Percentiles rank a stretch among this genome's conserved stretches.
Evolutionary conservation across 2,329 filamentous ascomycete species (phyloP).

Genomic region (Neophaeococcomyces mojaviensis): DNA sequence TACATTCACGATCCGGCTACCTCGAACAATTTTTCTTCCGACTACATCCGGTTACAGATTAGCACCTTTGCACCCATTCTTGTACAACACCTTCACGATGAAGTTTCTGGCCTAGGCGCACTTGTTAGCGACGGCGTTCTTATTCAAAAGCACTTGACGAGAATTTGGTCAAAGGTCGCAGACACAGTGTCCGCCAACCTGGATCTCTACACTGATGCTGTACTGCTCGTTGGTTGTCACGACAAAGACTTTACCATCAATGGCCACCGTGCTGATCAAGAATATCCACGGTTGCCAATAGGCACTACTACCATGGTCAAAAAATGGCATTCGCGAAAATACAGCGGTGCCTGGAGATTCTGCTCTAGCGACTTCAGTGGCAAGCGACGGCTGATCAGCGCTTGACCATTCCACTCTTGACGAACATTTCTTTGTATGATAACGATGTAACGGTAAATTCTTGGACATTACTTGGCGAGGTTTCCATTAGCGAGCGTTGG

Average conservation of each 20-base stretch:
- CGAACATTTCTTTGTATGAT: not conserved
- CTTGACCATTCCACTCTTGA: not conserved
- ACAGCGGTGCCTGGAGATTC: constrained; percentile 19
- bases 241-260: constrained; percentile 21
- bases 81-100: constrained; percentile 24
- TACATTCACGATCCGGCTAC: constrained; percentile 2
- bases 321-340: constrained; percentile 16
- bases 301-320: constrained; percentile 12
- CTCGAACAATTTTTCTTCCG: not conserved
- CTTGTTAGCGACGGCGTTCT: constrained; percentile 14
- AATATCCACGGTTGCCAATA: constrained; percentile 8
- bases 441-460: too few species aligned
- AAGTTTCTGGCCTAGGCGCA: constrained; percentile 20
- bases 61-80: constrained; percentile 20
- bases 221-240: constrained; percentile 20
- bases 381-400: constrained; percentile 1
- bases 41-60: constrained; percentile 8
- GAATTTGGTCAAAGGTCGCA: constrained; percentile 20
- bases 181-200: constrained; percentile 11
- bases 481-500: too few species aligned
- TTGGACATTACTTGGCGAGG: too few species aligned
- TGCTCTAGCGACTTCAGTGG: constrained; percentile 19
- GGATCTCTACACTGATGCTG: constrained; percentile 13
- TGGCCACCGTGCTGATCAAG: constrained; percentile 4
- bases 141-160: constrained; percentile 18